Evolutionary conservation across 2,329 filamentous ascomycete species (phyloP).

Genomic region (Pestalotiopsis sp.): DNA sequence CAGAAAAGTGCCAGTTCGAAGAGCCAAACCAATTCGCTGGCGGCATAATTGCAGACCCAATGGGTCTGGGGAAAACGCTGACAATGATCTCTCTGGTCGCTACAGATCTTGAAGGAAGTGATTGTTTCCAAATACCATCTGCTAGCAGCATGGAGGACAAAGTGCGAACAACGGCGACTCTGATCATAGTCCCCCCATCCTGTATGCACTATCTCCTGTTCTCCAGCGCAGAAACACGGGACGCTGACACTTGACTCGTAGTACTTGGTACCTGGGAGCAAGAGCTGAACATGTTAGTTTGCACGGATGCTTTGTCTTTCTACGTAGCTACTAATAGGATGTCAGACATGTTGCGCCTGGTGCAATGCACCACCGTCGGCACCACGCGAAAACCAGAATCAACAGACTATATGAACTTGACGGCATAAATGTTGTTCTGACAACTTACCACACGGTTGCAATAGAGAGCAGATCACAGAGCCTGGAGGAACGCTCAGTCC

Average conservation of each 20-base stretch:
- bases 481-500: conserved; percentile 10
- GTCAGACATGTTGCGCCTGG: not conserved
- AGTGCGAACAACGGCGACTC: not conserved
- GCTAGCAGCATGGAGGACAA: not conserved
- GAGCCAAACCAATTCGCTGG: conserved; percentile 21
- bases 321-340: not conserved
- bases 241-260: not conserved
- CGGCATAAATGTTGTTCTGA: conserved; percentile 32
- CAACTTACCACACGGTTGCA: conserved; percentile 43
- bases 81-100: conserved; percentile 27
- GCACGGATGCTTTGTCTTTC: not conserved
- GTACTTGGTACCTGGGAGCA: not conserved
- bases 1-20: conserved; percentile 10
- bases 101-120: conserved; percentile 10
- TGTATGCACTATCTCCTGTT: not conserved
- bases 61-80: conserved; percentile 31
- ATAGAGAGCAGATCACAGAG: conserved; percentile 31
- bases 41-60: conserved; percentile 28
- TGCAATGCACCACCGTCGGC: not conserved
- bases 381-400: conserved; percentile 28
- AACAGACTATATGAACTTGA: conserved; percentile 17
- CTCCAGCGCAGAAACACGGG: not conserved
- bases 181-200: not conserved
- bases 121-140: conserved; percentile 1
- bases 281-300: not conserved